Percentiles rank a stretch among this genome's conserved stretches.
phyloP scores from a whole-genome alignment of 148 eudicot genomes.

The Beta vulgaris region DNA sequence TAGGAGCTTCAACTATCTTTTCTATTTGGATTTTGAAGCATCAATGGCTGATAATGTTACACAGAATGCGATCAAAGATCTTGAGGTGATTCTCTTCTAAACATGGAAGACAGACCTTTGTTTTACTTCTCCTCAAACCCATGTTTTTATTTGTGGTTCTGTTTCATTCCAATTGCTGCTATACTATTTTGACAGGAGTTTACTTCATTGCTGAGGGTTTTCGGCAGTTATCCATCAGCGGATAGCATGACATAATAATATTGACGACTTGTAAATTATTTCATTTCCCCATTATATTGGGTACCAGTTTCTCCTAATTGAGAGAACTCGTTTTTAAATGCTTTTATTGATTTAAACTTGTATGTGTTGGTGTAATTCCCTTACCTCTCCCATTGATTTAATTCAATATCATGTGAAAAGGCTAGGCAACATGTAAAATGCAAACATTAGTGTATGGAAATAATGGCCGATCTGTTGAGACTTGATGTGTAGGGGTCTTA shows the following conservation, averaged over 20 bases:
- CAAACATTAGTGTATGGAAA: neutral
- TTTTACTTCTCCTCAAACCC: neutral
- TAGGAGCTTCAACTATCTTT: conserved; percentile 57
- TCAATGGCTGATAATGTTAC: conserved; percentile 55
- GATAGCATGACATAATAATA: conserved; percentile 38
- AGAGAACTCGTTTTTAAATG: neutral
- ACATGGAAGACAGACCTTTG: neutral
- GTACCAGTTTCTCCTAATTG: neutral
- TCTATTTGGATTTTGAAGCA: conserved; percentile 67
- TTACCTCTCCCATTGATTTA: neutral
- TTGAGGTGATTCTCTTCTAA: conserved; percentile 38
- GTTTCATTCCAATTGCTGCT: neutral
- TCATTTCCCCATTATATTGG: neutral
- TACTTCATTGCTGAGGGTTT: conserved; percentile 48
- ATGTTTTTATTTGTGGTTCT: neutral
- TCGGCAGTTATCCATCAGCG: conserved; percentile 66
- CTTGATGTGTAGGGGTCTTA: neutral
- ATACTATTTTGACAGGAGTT: conserved; percentile 43
- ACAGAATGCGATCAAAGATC: conserved; percentile 55
- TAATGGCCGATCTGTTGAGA: neutral
- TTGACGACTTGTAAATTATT: neutral
- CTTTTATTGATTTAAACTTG: neutral
- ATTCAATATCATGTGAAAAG: neutral
- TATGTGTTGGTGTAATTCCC: neutral
- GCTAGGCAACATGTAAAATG: neutral